Conservation (phyloP, 1,284 basidiomycete species). For the Mixia osmundae region DNA sequence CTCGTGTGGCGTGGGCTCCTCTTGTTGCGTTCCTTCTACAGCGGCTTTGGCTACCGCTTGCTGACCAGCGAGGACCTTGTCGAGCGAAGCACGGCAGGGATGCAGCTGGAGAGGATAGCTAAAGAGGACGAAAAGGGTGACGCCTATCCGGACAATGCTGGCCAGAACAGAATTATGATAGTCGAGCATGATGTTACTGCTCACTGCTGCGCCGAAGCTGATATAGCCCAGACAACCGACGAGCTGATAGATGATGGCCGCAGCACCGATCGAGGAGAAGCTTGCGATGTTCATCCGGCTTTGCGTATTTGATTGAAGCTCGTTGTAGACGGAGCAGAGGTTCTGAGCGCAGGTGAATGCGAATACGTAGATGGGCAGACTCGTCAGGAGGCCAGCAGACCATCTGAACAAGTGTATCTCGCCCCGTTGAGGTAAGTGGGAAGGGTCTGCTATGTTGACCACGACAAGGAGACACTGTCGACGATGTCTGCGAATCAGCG, state of each 20-base stretch:
- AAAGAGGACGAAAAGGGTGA: conserved; percentile 68
- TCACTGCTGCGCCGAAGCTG: conserved; percentile 78
- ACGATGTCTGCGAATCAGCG: neutral
- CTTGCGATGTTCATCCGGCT: conserved; percentile 67
- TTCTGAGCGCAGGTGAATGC: conserved; percentile 13
- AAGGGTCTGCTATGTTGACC: conserved; percentile 3
- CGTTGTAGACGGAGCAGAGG: conserved; percentile 79
- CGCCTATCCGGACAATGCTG: conserved; percentile 75
- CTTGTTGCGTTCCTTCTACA: conserved; percentile 12
- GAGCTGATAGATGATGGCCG: conserved; percentile 52
- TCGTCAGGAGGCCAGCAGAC: conserved; percentile 54
- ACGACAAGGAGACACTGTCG: neutral
- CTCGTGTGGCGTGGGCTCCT: conserved; percentile 10
- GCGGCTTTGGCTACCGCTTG: conserved; percentile 11
- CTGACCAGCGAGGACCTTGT: conserved; percentile 48
- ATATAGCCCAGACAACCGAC: conserved; percentile 73
- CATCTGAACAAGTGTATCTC: conserved; percentile 8
- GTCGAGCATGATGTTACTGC: conserved; percentile 62
- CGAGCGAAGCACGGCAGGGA: conserved; percentile 75
- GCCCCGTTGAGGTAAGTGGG: conserved; percentile 10
- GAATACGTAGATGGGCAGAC: conserved; percentile 51
- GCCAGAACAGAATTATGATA: conserved; percentile 86
- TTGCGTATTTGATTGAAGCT: conserved; percentile 53
- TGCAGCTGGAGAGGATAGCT: conserved; percentile 77
- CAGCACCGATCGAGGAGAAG: conserved; percentile 55